Evolutionary conservation across 805 yeast genomes (phyloP).

Genomic region (Pichia manshurica): DNA sequence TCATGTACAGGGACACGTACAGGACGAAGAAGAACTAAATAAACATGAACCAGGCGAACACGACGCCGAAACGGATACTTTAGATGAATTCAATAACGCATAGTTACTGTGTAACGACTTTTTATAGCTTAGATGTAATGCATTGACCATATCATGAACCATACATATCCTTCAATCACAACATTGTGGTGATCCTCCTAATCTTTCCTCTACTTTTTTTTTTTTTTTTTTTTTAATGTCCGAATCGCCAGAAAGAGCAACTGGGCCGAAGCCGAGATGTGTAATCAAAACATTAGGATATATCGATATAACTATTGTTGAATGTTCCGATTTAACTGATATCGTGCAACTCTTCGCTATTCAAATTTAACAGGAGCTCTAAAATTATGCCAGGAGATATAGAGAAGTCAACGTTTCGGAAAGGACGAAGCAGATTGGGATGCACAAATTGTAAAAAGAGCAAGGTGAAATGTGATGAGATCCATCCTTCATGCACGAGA

Average conservation of each 20-base stretch:
- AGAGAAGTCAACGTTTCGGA: background rate
- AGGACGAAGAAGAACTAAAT: slow-evolving; percentile 4
- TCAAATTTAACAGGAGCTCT: too few species aligned
- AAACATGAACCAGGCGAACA: slow-evolving; percentile 9
- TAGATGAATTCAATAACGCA: slow-evolving; percentile 7
- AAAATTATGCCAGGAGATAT: too few species aligned
- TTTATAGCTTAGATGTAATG: background rate
- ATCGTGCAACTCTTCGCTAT: too few species aligned
- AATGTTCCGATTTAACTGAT: too few species aligned
- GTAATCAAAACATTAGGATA: too few species aligned
- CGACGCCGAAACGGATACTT: background rate
- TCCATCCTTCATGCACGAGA: slow-evolving; percentile 17
- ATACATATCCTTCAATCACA: too few species aligned
- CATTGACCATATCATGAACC: too few species aligned
- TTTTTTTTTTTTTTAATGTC: too few species aligned
- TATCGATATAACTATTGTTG: too few species aligned
- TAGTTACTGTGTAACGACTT: slow-evolving; percentile 1
- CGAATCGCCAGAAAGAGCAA: background rate
- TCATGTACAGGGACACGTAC: too few species aligned
- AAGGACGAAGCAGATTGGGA: slow-evolving; percentile 9
- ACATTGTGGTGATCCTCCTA: too few species aligned
- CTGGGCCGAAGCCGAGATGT: background rate
- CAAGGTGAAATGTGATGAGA: slow-evolving; percentile 22
- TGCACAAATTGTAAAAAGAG: slow-evolving; percentile 18
- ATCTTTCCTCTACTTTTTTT: too few species aligned